Base-by-base conservation (phyloP, 176 grass and related monocot genomes). In the Tillandsia leiboldiana region DNA sequence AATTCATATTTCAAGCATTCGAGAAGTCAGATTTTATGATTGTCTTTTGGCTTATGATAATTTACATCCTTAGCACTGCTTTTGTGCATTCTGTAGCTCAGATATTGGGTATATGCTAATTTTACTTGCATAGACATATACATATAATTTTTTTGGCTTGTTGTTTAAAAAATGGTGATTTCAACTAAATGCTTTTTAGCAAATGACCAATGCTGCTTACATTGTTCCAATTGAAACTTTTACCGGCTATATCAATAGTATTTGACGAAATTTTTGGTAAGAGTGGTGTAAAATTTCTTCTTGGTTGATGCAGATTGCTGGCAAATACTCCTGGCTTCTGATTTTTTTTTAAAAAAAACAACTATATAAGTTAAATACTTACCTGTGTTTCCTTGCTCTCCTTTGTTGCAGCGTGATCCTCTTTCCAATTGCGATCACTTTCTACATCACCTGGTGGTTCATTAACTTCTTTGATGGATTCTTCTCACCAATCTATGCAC, bases 391-490 rank as follows among this genome's bases (percentile, higher is more conserved):
- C 17, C 76, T 13, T 63, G 0, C 51, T 74, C n/a, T 78, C 64
- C 74, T 63, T 58, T 14, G 18, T 76, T 82, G 33, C 73, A 96
- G 91, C 62, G 87, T 96, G 29, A 96, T 96, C 79, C 84, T 96
- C 66, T 96, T 96, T 58, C 91, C 91, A 10, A 96, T 96, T 75
- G 91, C 91, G 27, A 82, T 96, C 76, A 96, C 91, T 51, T 96
- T 96, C 84, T 96, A 96, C 79, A 91, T 96, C 80, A 96, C 91
- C 27, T 96, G 91, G 91, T 96, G 91, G 91, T 96, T 96, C 82
- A 91, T 96, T 85, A 87, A 88, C 83, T 96, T 96, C 80, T 87
- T 90, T 87, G 91, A 96, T 83, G 91, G 91, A 18, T 96, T 96
- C 72, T 96, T 96, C 78, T 96, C 91, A 26, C 91, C 91, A 53